Conservation (phyloP, 2,329 filamentous ascomycete genomes). For the Diaporthe citri region DNA sequence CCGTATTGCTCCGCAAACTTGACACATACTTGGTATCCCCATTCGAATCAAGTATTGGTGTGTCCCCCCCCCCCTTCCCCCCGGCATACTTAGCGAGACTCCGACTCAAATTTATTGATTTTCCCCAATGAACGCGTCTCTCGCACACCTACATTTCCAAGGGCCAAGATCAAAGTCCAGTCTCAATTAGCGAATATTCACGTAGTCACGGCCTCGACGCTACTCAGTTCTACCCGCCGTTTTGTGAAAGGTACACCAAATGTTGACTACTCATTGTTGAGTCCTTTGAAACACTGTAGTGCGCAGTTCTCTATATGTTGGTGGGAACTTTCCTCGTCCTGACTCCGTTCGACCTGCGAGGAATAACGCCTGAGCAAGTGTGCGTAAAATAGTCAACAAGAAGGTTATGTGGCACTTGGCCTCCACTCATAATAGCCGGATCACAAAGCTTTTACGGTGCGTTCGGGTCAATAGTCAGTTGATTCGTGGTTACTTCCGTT, state of each 20-base stretch:
- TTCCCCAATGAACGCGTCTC: too few relatives aligned
- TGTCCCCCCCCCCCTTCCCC: too few relatives aligned
- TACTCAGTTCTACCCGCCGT: neutral
- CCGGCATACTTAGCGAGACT: too few relatives aligned
- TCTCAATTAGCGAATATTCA: neutral
- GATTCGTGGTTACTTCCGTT: too few relatives aligned
- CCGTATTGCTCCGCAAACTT: neutral
- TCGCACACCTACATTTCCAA: too few relatives aligned
- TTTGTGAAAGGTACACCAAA: neutral
- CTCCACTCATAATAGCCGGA: neutral
- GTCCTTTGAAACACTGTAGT: neutral
- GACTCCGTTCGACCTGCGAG: neutral
- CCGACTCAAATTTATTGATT: too few relatives aligned
- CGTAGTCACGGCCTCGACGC: neutral
- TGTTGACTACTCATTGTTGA: neutral
- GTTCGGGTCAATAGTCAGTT: too few relatives aligned
- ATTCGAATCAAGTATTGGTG: neutral
- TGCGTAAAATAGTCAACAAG: neutral
- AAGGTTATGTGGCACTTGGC: neutral
- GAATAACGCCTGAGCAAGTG: neutral
- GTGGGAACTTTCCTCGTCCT: neutral
- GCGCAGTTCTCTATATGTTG: neutral
- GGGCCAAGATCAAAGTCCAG: neutral
- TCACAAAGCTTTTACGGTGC: neutral
- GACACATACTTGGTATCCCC: neutral